Evolutionary conservation across 208 protist genomes (phyloP).

Genomic region (Acanthamoeba castellanii): DNA sequence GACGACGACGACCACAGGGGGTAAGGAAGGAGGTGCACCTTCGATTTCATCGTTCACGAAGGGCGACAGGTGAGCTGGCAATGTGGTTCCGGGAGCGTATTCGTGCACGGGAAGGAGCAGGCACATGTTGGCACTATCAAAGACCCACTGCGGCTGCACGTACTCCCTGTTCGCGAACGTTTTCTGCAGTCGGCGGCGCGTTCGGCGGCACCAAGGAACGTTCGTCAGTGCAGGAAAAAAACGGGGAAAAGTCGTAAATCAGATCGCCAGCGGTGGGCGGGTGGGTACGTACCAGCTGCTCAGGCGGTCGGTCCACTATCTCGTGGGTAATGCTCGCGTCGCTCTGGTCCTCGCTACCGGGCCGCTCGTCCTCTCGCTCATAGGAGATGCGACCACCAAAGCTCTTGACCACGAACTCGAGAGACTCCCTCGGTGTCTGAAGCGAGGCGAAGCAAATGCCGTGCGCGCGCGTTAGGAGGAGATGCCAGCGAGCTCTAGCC

Average conservation of each 20-base stretch:
- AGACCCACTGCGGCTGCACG: constrained; percentile 97
- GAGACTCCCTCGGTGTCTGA: constrained; percentile 93
- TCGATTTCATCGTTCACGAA: constrained; percentile 85
- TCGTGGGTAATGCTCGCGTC: constrained; percentile 82
- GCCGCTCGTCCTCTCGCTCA: constrained; percentile 71
- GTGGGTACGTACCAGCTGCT: constrained; percentile 86
- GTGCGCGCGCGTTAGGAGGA: too few species aligned
- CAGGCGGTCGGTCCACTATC: constrained; percentile 79
- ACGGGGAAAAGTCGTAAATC: too few species aligned
- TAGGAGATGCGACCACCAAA: constrained; percentile 92
- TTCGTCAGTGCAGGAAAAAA: too few species aligned
- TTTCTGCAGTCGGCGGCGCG: background rate
- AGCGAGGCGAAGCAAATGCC: too few species aligned
- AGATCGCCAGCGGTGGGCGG: too few species aligned
- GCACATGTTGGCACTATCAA: constrained; percentile 95
- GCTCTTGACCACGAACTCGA: constrained; percentile 93
- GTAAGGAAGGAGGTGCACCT: background rate
- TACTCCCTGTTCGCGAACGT: constrained; percentile 87
- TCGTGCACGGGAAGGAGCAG: constrained; percentile 63
- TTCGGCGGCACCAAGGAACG: too few species aligned
- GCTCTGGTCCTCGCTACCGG: background rate
- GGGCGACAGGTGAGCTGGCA: constrained; percentile 90
- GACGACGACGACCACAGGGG: too few species aligned
- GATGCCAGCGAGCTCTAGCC: too few species aligned
- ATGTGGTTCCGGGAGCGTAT: constrained; percentile 75